phyloP scores from a whole-genome alignment of 192 early-diverging fungal genomes.

The Geosiphon pyriformis region DNA sequence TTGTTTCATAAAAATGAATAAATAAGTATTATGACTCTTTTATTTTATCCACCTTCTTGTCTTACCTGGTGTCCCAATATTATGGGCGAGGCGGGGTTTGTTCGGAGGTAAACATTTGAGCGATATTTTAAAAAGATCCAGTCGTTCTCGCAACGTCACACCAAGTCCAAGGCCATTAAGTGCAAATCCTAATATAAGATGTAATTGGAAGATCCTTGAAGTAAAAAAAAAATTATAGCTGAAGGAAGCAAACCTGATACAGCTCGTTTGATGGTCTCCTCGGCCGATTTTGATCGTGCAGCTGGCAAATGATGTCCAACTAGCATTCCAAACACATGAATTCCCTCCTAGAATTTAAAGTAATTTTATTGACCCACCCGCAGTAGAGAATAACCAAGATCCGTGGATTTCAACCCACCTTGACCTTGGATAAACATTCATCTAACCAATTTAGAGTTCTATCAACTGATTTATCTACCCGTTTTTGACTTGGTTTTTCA shows the following conservation, averaged over 20 bases:
- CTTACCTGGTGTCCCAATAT: slow-evolving; percentile 47
- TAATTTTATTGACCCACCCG: background rate
- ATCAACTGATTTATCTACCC: slow-evolving; percentile 42
- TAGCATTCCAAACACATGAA: slow-evolving; percentile 46
- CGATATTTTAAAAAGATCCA: slow-evolving; percentile 42
- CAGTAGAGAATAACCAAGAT: background rate
- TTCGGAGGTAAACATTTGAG: slow-evolving; percentile 40
- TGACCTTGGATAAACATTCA: slow-evolving; percentile 27
- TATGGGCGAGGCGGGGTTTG: slow-evolving; percentile 54
- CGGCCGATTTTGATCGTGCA: slow-evolving; percentile 43
- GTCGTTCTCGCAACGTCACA: slow-evolving; percentile 26
- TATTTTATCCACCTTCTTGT: background rate
- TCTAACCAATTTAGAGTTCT: slow-evolving; percentile 49
- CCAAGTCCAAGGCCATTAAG: slow-evolving; percentile 39
- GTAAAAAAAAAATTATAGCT: slow-evolving; percentile 10
- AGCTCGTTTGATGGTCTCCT: slow-evolving; percentile 37
- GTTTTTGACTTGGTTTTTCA: slow-evolving; percentile 33
- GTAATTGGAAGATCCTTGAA: background rate
- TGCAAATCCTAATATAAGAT: slow-evolving; percentile 39
- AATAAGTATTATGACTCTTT: background rate
- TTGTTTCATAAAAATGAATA: slow-evolving; percentile 6
- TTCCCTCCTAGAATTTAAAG: slow-evolving; percentile 10
- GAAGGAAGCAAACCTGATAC: slow-evolving; percentile 30
- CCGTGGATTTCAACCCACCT: slow-evolving; percentile 20
- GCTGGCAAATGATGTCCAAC: slow-evolving; percentile 39